Percentiles rank a stretch among this genome's conserved stretches.
These are phyloP conservation scores for Clarkia xantiana DNA, from an alignment of 345 rosid species.

Conservation along the genomic window DNA sequence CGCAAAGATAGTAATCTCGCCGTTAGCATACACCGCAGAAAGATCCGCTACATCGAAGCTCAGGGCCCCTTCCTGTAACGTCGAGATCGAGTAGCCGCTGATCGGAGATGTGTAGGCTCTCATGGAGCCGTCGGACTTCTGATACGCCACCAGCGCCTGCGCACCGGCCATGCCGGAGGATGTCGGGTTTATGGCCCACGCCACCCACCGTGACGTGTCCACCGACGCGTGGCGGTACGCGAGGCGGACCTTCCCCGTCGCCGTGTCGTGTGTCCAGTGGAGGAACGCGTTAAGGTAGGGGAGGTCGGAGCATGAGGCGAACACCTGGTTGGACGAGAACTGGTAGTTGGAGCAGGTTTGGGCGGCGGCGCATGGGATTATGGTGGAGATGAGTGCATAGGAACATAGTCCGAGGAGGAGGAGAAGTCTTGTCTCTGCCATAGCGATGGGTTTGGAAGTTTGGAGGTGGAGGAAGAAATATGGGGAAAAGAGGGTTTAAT, in stretches of 20 bases:
- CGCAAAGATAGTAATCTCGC: conserved; percentile 62
- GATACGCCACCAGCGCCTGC: conserved; percentile 74
- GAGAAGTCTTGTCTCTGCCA: background rate
- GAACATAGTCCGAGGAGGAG: conserved; percentile 5
- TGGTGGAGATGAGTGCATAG: conserved; percentile 11
- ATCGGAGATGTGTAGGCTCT: conserved; percentile 58
- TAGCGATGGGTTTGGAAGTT: background rate
- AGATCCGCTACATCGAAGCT: conserved; percentile 52
- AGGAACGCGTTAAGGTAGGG: conserved; percentile 60
- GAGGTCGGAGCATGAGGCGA: conserved; percentile 54
- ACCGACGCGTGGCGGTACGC: conserved; percentile 60
- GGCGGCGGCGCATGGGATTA: conserved; percentile 16
- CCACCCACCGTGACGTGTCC: conserved; percentile 47
- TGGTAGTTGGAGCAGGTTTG: conserved; percentile 48
- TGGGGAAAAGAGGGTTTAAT: too few species aligned
- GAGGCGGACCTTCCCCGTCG: conserved; percentile 37
- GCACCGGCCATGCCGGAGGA: conserved; percentile 59
- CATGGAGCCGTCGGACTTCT: conserved; percentile 36
- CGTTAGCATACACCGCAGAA: conserved; percentile 35
- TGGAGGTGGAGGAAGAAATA: too few species aligned
- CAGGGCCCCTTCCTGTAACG: conserved; percentile 34
- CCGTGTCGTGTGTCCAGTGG: conserved; percentile 49
- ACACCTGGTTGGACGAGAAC: conserved; percentile 48
- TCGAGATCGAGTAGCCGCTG: conserved; percentile 25
- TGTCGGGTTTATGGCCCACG: conserved; percentile 85